These are phyloP conservation scores for Cytospora mali DNA, from an alignment of 2,329 filamentous ascomycete species.

Conservation along the genomic window DNA sequence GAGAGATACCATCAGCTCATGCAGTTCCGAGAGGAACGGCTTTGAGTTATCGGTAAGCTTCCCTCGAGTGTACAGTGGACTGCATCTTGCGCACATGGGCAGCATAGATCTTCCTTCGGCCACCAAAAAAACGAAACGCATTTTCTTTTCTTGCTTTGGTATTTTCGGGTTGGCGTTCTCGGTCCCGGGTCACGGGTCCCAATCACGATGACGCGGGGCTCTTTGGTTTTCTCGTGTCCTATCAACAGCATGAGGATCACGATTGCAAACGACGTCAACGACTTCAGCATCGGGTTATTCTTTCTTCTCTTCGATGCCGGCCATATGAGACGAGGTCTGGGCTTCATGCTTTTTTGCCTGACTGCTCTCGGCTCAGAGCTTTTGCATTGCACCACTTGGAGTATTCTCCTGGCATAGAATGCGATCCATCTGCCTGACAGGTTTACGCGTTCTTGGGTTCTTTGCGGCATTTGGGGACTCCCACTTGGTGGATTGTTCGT, in stretches of 20 bases:
- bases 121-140: conserved; percentile 22
- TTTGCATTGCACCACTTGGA: conserved; percentile 17
- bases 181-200: conserved; percentile 5
- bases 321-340: conserved; percentile 13
- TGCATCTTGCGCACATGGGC: conserved; percentile 22
- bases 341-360: background rate
- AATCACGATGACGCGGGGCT: conserved; percentile 12
- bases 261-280: conserved; percentile 28
- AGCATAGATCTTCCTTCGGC: conserved; percentile 27
- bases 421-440: conserved; percentile 10
- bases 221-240: conserved; percentile 12
- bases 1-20: conserved; percentile 13
- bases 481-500: background rate
- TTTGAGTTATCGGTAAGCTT: conserved; percentile 7
- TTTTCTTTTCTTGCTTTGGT: conserved; percentile 13
- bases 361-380: conserved; percentile 9
- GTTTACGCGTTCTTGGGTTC: background rate
- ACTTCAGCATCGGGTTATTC: conserved; percentile 20
- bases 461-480: background rate
- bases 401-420: conserved; percentile 13
- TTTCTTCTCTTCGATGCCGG: conserved; percentile 12
- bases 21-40: conserved; percentile 10
- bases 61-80: conserved; percentile 22
- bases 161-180: conserved; percentile 19
- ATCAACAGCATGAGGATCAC: conserved; percentile 14